phyloP scores from a whole-genome alignment of 163 green algal genomes.

The Chlamydomonas reinhardtii region DNA sequence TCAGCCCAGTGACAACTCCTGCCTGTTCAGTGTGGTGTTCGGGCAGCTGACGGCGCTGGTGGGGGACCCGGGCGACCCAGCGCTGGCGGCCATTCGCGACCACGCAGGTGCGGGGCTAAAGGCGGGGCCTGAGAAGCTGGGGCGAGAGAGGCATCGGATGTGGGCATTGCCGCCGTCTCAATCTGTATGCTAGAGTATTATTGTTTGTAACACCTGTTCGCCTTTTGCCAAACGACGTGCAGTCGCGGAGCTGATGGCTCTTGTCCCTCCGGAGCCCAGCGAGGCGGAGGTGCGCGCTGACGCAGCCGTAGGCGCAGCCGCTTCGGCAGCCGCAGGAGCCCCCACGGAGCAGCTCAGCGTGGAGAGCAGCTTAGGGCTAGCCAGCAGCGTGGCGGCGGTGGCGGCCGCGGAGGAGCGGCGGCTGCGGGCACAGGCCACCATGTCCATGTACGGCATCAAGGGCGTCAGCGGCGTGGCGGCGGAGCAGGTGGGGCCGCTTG shows the following conservation, averaged over 20 bases:
- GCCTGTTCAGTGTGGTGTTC: constrained; percentile 37
- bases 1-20: constrained; percentile 6
- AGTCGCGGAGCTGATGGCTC: not conserved
- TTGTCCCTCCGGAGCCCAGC: not conserved
- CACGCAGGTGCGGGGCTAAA: constrained; percentile 9
- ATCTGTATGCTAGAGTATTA: too few species aligned
- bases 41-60: constrained; percentile 27
- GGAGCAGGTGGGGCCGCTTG: not conserved
- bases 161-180: too few species aligned
- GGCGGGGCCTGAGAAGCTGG: too few species aligned
- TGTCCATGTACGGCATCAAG: not conserved
- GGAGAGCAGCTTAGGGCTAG: too few species aligned
- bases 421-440: not conserved
- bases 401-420: not conserved
- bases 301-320: too few species aligned
- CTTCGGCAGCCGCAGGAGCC: too few species aligned
- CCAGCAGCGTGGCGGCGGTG: not conserved
- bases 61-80: constrained; percentile 30
- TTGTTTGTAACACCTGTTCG: too few species aligned
- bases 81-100: constrained; percentile 7
- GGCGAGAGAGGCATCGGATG: too few species aligned
- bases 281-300: not conserved
- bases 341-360: too few species aligned
- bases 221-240: too few species aligned
- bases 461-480: not conserved